Evolutionary conservation across 495 filamentous ascomycete species (phyloP), one percentile per base, ranked within the genome.

Genomic region (Hapsidospora chrysogenum): DNA sequence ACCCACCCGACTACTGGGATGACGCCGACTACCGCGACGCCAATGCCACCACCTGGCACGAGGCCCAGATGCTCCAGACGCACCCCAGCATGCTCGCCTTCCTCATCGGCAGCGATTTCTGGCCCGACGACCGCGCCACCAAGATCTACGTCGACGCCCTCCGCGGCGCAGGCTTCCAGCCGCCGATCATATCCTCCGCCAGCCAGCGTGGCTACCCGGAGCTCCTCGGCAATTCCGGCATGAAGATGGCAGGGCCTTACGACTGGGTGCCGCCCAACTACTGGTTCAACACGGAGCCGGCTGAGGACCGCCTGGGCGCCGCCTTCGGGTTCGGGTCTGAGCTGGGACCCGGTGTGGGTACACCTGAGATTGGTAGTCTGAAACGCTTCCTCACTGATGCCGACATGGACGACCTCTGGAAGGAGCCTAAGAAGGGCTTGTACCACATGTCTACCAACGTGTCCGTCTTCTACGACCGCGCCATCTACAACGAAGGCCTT

Each of bases 191-290:
- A 11, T 58, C 63, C 13, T 74, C 72, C 0, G 74, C 74, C 2
- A 60, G 62, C 17, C 65, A 65, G 39, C 56, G 62, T 8, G 71
- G 71, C 0, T 72, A 54, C 35, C 66, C 72, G 0, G 28, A 58
- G 6, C 41, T 53, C 10, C 56, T 74, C 0, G 68, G 65, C 0
- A 63, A 68, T 0, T 66, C 66, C 0, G 73, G 74, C 1, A 62
- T 79, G 60, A 76, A 74, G 41, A 78, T 78, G 74, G 64, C 68
- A 1, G 74, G 74, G 0, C 74, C 74, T 0, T 79, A 79, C 42
- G 74, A 78, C 50, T 78, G 70, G 68, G 68, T 74, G 0, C 68
- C 74, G 3, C 74, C 74, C 0, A 69, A 65, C 26, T 78, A 79
- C 47, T 78, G 72, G 72, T 72, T 64, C 33, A 58, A 61, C 11